Evolutionary conservation across 179 eudicot species (phyloP).

Genomic region (Beta lomatogona): DNA sequence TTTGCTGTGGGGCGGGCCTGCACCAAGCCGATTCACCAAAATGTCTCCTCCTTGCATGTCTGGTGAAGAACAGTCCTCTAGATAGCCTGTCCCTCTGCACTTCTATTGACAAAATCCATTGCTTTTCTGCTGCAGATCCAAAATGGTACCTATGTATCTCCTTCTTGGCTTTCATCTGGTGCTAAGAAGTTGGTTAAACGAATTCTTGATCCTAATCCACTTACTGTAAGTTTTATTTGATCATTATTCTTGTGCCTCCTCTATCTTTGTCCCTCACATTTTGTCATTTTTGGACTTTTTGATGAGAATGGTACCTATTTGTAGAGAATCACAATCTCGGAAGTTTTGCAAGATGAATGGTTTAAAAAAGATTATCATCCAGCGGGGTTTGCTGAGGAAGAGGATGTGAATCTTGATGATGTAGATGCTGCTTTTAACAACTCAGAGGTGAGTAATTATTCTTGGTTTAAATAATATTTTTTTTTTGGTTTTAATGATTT

Average conservation of each 20-base stretch:
- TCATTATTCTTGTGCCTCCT: neutral
- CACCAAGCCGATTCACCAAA: too few species aligned
- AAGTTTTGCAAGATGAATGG: conserved; percentile 68
- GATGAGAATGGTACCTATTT: conserved; percentile 26
- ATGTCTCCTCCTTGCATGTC: too few species aligned
- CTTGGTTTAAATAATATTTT: conserved; percentile 7
- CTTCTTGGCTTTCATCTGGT: conserved; percentile 62
- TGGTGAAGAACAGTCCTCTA: too few species aligned
- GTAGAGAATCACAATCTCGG: conserved; percentile 62
- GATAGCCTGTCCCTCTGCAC: neutral
- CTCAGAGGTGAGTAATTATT: conserved; percentile 45
- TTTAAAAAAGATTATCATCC: conserved; percentile 64
- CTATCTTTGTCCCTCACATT: neutral
- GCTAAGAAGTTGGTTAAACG: conserved; percentile 55
- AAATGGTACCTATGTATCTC: conserved; percentile 49
- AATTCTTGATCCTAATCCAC: conserved; percentile 70
- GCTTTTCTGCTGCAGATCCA: conserved; percentile 53
- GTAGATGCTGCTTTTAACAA: conserved; percentile 67
- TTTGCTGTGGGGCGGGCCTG: too few species aligned
- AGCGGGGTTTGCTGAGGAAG: conserved; percentile 57
- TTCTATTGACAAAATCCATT: neutral
- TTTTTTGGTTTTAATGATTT: too few species aligned
- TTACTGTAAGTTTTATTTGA: conserved; percentile 47
- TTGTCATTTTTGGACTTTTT: neutral
- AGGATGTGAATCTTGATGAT: conserved; percentile 65